phyloP scores from a whole-genome alignment of 2,329 filamentous ascomycete genomes.

The Fusarium sp. region DNA sequence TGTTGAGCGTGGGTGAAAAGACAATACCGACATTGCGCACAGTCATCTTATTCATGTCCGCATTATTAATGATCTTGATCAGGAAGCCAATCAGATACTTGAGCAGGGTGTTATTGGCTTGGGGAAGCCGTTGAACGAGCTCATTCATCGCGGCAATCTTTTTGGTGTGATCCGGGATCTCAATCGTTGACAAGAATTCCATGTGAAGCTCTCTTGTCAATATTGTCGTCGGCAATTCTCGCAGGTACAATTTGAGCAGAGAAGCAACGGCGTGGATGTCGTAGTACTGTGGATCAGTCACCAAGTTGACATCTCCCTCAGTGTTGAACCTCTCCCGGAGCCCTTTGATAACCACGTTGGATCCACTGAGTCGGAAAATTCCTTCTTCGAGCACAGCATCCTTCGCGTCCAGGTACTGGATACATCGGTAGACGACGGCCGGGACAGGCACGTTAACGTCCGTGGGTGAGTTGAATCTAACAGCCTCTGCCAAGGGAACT shows the following conservation, averaged over 20 bases:
- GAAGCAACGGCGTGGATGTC: slow-evolving; percentile 97
- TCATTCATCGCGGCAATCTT: slow-evolving; percentile 82
- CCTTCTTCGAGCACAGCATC: slow-evolving; percentile 89
- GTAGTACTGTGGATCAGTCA: slow-evolving; percentile 86
- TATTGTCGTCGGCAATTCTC: slow-evolving; percentile 91
- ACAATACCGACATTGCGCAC: slow-evolving; percentile 98
- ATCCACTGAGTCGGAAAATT: slow-evolving; percentile 97
- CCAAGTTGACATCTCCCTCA: slow-evolving; percentile 90
- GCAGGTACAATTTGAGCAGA: slow-evolving; percentile 91
- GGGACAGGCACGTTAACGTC: slow-evolving; percentile 83
- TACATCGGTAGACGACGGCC: slow-evolving; percentile 93
- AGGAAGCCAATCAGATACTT: slow-evolving; percentile 89
- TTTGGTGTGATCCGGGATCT: slow-evolving; percentile 78
- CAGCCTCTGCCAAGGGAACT: slow-evolving; percentile 85
- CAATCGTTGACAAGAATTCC: slow-evolving; percentile 87
- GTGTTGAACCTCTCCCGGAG: slow-evolving; percentile 93
- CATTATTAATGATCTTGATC: slow-evolving; percentile 91
- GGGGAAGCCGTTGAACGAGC: slow-evolving; percentile 83
- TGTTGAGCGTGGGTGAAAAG: slow-evolving; percentile 96
- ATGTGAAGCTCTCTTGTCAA: slow-evolving; percentile 90
- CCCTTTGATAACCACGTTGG: slow-evolving; percentile 91
- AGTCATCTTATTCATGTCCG: slow-evolving; percentile 96
- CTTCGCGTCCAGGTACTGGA: slow-evolving; percentile 90
- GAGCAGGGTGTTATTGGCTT: slow-evolving; percentile 83
- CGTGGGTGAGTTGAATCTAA: slow-evolving; percentile 79